Conservation (phyloP, 331 rosid genomes). For the Cydonia oblonga region DNA sequence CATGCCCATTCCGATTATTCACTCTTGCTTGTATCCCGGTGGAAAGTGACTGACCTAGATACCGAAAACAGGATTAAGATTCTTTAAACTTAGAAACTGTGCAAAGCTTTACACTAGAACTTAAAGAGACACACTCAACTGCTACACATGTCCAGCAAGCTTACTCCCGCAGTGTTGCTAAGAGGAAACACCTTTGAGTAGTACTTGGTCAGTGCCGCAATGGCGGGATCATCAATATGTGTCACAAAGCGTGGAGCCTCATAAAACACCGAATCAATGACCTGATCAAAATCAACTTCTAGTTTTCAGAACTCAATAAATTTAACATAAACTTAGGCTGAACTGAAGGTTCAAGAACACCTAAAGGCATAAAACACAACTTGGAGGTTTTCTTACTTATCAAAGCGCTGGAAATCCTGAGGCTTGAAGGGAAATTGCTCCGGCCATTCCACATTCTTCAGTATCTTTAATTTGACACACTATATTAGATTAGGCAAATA, state of each 20-base stretch:
- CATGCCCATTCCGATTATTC: constrained; percentile 66
- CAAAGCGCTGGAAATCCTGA: constrained; percentile 69
- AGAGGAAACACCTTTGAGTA: constrained; percentile 62
- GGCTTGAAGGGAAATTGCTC: constrained; percentile 66
- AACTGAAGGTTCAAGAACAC: background rate
- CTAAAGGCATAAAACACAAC: background rate
- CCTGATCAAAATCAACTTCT: constrained; percentile 18
- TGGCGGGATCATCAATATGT: constrained; percentile 76
- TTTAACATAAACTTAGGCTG: background rate
- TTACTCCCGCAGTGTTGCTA: constrained; percentile 56
- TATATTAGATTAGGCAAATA: background rate
- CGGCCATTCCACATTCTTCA: constrained; percentile 72
- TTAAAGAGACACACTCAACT: constrained; percentile 51
- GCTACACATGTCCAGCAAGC: constrained; percentile 76
- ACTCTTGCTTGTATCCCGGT: constrained; percentile 70
- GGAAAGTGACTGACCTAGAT: constrained; percentile 84
- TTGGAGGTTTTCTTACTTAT: constrained; percentile 40
- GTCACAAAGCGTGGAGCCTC: constrained; percentile 79
- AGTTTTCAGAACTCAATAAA: background rate
- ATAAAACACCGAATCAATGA: constrained; percentile 58
- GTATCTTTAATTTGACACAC: constrained; percentile 23
- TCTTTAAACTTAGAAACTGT: background rate
- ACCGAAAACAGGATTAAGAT: background rate
- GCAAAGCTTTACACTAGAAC: background rate
- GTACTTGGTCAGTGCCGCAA: constrained; percentile 60